Percentiles rank a stretch among this genome's conserved stretches.
phyloP scores from a whole-genome alignment of 2,329 filamentous ascomycete species.

The Colletotrichum costaricense region DNA sequence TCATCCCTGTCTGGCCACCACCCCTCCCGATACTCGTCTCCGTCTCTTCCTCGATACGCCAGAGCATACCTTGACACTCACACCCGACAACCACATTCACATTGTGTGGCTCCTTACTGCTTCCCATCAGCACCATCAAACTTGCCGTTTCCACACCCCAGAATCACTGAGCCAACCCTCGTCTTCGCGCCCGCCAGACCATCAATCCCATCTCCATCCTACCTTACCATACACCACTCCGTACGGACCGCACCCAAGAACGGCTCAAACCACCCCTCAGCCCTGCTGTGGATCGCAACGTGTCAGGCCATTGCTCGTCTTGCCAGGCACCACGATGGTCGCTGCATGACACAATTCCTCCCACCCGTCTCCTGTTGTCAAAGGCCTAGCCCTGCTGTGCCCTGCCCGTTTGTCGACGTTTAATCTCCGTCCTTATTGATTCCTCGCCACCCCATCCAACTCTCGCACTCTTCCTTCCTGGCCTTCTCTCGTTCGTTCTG shows the following conservation, averaged over 20 bases:
- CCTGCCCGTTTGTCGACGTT: slow-evolving; percentile 33
- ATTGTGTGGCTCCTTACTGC: not conserved
- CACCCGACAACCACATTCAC: not conserved
- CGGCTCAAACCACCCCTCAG: slow-evolving; percentile 20
- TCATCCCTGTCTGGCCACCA: slow-evolving; percentile 18
- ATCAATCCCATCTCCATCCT: not conserved
- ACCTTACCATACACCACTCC: not conserved
- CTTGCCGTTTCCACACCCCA: not conserved
- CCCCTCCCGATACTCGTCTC: slow-evolving; percentile 2
- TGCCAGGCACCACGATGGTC: slow-evolving; percentile 31
- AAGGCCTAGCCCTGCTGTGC: slow-evolving; percentile 31
- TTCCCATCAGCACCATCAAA: not conserved
- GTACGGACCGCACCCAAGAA: not conserved
- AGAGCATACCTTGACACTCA: not conserved
- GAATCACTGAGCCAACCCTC: slow-evolving; percentile 1
- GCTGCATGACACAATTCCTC: slow-evolving; percentile 36
- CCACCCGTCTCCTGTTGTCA: slow-evolving; percentile 30
- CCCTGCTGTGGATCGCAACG: slow-evolving; percentile 33
- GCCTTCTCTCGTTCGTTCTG: slow-evolving; percentile 33
- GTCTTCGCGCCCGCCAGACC: not conserved
- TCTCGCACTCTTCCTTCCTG: slow-evolving; percentile 19
- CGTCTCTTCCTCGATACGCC: not conserved
- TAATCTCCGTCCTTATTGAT: slow-evolving; percentile 36
- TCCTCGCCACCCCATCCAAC: slow-evolving; percentile 35
- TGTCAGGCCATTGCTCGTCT: slow-evolving; percentile 33